These are phyloP conservation scores for Kurtzmaniella fragi DNA, from an alignment of 805 yeast species.

Conservation along the genomic window DNA sequence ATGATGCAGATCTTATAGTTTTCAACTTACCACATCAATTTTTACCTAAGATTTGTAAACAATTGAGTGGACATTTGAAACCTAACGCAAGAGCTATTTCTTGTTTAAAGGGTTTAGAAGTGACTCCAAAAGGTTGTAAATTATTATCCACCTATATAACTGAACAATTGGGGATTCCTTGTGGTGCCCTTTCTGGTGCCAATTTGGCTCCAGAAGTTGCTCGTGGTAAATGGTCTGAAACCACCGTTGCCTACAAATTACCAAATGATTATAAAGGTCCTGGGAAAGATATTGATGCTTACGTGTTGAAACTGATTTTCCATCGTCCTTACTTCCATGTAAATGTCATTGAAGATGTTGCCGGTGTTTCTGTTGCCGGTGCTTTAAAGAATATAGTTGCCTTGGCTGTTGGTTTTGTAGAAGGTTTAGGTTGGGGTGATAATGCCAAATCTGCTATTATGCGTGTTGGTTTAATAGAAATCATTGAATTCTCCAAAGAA, in stretches of 20 bases:
- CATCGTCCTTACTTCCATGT: conserved; percentile 99
- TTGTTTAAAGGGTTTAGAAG: conserved; percentile 93
- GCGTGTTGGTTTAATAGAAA: conserved; percentile 92
- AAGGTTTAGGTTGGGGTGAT: conserved; percentile 98
- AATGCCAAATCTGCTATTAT: conserved; percentile 97
- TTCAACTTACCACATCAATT: conserved; percentile 98
- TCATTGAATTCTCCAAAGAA: conserved; percentile 64
- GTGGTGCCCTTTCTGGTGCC: conserved; percentile 97
- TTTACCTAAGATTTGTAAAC: conserved; percentile 67
- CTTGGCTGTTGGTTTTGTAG: conserved; percentile 93
- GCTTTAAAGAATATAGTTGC: conserved; percentile 97
- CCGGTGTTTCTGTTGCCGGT: conserved; percentile 95
- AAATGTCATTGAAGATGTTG: conserved; percentile 84
- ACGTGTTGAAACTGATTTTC: conserved; percentile 73
- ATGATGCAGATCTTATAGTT: conserved; percentile 78
- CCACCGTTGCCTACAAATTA: conserved; percentile 85
- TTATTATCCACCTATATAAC: conserved; percentile 75
- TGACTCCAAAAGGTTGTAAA: conserved; percentile 78
- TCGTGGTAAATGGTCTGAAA: conserved; percentile 92
- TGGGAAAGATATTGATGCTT: conserved; percentile 69
- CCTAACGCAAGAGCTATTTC: conserved; percentile 82
- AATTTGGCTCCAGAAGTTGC: conserved; percentile 98
- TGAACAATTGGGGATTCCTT: conserved; percentile 75
- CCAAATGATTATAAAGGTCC: conserved; percentile 66
- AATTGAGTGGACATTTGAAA: conserved; percentile 70